Percentiles rank a stretch among this genome's conserved stretches.
phyloP scores from a whole-genome alignment of 768 basidiomycete genomes.

The Boletus vinaceobasis region DNA sequence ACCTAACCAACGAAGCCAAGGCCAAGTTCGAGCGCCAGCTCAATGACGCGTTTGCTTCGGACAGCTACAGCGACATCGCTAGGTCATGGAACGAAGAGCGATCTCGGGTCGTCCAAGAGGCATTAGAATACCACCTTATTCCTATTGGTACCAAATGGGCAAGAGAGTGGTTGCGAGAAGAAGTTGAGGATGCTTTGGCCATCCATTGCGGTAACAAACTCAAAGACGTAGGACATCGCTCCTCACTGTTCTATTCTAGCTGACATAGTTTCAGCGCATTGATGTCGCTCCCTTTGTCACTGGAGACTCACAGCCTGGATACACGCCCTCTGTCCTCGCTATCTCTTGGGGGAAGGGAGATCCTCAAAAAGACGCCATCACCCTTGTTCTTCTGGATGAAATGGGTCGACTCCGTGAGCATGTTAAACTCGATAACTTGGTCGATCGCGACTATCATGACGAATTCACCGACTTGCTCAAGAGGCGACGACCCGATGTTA shows the following conservation, averaged over 20 bases:
- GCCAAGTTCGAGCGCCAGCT: slow-evolving; percentile 71
- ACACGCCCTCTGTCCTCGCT: slow-evolving; percentile 77
- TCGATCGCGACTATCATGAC: slow-evolving; percentile 60
- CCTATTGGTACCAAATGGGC: slow-evolving; percentile 86
- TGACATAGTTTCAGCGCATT: slow-evolving; percentile 55
- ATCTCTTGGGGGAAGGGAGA: slow-evolving; percentile 96
- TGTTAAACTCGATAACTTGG: slow-evolving; percentile 82
- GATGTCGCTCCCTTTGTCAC: slow-evolving; percentile 75
- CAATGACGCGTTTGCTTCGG: slow-evolving; percentile 79
- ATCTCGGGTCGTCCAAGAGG: slow-evolving; percentile 70
- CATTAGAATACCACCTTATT: slow-evolving; percentile 76
- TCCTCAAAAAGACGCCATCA: slow-evolving; percentile 85
- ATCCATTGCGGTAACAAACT: slow-evolving; percentile 63
- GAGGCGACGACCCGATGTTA: slow-evolving; percentile 80
- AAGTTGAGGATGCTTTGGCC: slow-evolving; percentile 83
- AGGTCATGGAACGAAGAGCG: slow-evolving; percentile 91
- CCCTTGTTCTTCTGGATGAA: slow-evolving; percentile 81
- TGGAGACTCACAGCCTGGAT: slow-evolving; percentile 61
- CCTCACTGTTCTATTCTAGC: not conserved
- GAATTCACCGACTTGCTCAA: slow-evolving; percentile 82
- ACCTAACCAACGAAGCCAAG: slow-evolving; percentile 56
- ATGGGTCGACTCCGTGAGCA: slow-evolving; percentile 90
- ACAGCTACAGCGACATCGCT: slow-evolving; percentile 80
- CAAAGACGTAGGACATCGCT: slow-evolving; percentile 53
- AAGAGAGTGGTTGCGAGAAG: slow-evolving; percentile 83